phyloP scores from a whole-genome alignment of 2,329 filamentous ascomycete genomes.

The Paecilomyces sp. region DNA sequence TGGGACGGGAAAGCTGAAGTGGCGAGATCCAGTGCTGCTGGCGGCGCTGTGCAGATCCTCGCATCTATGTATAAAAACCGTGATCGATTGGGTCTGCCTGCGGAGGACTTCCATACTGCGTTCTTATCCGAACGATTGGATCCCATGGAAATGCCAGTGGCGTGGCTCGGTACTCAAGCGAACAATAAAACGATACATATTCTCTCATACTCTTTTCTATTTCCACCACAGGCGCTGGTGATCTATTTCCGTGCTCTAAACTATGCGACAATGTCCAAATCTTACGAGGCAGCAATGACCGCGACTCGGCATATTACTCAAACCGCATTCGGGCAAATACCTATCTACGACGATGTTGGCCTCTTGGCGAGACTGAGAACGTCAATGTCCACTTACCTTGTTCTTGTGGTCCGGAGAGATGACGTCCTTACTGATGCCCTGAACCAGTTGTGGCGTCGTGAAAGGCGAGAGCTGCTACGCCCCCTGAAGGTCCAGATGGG shows the following conservation, averaged over 20 bases:
- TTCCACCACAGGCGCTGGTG: conserved; percentile 64
- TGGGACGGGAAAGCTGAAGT: conserved; percentile 74
- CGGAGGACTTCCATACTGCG: conserved; percentile 65
- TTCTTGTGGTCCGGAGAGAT: conserved; percentile 61
- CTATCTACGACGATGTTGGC: conserved; percentile 51
- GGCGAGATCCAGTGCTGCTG: conserved; percentile 62
- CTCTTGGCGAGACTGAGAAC: conserved; percentile 58
- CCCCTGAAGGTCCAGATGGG: conserved; percentile 86
- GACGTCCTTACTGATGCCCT: conserved; percentile 67
- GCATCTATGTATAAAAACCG: conserved; percentile 66
- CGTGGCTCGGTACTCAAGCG: conserved; percentile 58
- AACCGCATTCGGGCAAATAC: conserved; percentile 36
- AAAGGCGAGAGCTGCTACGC: conserved; percentile 71
- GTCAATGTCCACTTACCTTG: conserved; percentile 62
- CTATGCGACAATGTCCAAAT: conserved; percentile 74
- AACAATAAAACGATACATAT: conserved; percentile 64
- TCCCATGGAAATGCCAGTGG: conserved; percentile 63
- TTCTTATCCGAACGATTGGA: conserved; percentile 73
- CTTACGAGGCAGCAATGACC: conserved; percentile 60
- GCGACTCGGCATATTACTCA: conserved; percentile 39
- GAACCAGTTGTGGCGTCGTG: conserved; percentile 81
- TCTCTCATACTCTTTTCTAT: conserved; percentile 73
- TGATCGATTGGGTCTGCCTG: conserved; percentile 57
- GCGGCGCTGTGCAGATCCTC: conserved; percentile 69
- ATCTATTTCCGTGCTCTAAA: conserved; percentile 85